These are phyloP conservation scores for Miscanthus lutarioriparius DNA, from an alignment of 176 grass and related monocot species.

Conservation along the genomic window DNA sequence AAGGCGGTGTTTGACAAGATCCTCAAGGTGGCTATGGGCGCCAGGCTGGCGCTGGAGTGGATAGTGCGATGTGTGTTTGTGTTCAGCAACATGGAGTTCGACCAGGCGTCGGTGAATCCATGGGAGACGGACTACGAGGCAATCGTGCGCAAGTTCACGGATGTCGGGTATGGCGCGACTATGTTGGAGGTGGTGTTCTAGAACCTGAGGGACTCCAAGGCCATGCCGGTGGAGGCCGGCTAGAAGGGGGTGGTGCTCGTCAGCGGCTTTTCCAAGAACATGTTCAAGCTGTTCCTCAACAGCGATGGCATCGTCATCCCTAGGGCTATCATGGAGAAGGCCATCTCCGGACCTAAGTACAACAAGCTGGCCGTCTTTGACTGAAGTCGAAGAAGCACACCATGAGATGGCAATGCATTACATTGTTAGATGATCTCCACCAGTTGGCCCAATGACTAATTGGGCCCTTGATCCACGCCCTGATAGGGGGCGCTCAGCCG, in stretches of 20 bases:
- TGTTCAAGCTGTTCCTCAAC: constrained; percentile 70
- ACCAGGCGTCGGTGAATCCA: constrained; percentile 44
- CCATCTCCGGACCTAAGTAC: constrained; percentile 60
- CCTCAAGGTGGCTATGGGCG: constrained; percentile 48
- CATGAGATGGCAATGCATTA: neutral
- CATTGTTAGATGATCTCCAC: too few species aligned
- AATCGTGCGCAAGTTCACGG: constrained; percentile 54
- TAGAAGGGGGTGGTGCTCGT: constrained; percentile 76
- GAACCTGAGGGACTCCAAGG: constrained; percentile 66
- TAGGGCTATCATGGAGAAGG: constrained; percentile 55
- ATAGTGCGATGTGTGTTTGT: constrained; percentile 72
- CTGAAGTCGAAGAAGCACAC: constrained; percentile 13
- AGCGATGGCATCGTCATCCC: constrained; percentile 45
- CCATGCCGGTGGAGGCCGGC: constrained; percentile 47
- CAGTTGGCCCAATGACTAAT: too few species aligned
- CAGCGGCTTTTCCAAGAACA: constrained; percentile 82
- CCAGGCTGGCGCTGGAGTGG: constrained; percentile 40
- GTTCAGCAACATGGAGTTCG: constrained; percentile 98
- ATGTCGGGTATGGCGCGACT: constrained; percentile 55
- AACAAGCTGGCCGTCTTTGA: constrained; percentile 46
- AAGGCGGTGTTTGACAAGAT: constrained; percentile 75
- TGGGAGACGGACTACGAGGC: constrained; percentile 95
- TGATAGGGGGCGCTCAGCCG: too few species aligned
- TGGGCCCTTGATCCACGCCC: too few species aligned
- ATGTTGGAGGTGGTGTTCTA: constrained; percentile 84